Conservation (phyloP, 768 basidiomycete genomes). For the Leccinum aurantiacum region DNA sequence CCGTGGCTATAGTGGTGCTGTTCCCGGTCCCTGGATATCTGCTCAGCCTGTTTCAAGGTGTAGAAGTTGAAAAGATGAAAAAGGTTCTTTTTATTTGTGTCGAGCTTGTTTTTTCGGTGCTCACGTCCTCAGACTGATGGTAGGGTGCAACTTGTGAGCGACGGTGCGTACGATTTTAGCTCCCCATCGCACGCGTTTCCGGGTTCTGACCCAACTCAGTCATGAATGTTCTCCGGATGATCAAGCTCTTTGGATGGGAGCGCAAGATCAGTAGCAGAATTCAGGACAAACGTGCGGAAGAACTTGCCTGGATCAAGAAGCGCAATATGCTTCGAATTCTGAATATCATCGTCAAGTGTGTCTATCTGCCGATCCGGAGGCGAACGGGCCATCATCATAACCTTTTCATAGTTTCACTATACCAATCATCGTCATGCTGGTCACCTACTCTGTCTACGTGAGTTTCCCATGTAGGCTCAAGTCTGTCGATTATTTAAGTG, state of each 20-base stretch:
- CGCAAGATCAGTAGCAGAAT: slow-evolving; percentile 54
- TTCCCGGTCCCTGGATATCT: slow-evolving; percentile 60
- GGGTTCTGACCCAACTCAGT: slow-evolving; percentile 31
- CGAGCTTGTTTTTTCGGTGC: slow-evolving; percentile 33
- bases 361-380: slow-evolving; percentile 4
- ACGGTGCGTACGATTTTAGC: slow-evolving; percentile 40
- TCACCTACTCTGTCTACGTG: slow-evolving; percentile 61
- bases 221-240: slow-evolving; percentile 59
- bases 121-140: slow-evolving; percentile 23
- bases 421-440: slow-evolving; percentile 62
- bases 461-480: slow-evolving; percentile 17
- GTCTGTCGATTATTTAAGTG: background rate
- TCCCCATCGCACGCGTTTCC: background rate
- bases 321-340: slow-evolving; percentile 49
- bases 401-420: slow-evolving; percentile 47
- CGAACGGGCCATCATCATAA: background rate
- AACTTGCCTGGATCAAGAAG: slow-evolving; percentile 54
- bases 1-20: slow-evolving; percentile 49
- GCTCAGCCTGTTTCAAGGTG: slow-evolving; percentile 44
- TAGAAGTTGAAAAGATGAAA: slow-evolving; percentile 52
- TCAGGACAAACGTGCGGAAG: slow-evolving; percentile 55
- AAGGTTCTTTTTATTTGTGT: slow-evolving; percentile 24
- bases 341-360: slow-evolving; percentile 27
- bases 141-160: slow-evolving; percentile 59
- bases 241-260: slow-evolving; percentile 73